phyloP scores from a whole-genome alignment of 2,329 filamentous ascomycete species.

The Fusarium sp. region DNA sequence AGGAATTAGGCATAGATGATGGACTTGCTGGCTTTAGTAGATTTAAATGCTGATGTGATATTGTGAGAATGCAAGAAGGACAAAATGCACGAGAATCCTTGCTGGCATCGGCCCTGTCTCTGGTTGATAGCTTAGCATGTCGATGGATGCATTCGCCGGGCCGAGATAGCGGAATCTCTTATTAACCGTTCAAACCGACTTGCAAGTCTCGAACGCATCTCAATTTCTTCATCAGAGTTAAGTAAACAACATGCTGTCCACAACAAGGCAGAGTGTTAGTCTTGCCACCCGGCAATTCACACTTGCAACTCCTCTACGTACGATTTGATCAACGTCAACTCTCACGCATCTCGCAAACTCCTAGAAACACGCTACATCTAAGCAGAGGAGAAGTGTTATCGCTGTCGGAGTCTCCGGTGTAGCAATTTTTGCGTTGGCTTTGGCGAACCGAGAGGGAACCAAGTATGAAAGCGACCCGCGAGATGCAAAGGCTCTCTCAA shows the following conservation, averaged over 20 bases:
- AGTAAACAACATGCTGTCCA: background rate
- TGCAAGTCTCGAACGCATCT: background rate
- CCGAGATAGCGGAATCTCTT: background rate
- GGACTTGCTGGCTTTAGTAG: background rate
- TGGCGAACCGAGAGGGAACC: background rate
- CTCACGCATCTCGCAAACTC: background rate
- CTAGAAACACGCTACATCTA: background rate
- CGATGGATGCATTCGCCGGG: background rate
- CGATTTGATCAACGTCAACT: background rate
- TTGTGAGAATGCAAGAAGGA: background rate
- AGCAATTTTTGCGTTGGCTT: background rate
- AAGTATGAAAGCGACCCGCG: background rate
- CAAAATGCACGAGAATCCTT: background rate
- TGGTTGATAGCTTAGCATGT: background rate
- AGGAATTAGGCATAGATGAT: background rate
- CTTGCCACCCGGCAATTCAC: background rate
- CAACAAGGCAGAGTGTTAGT: background rate
- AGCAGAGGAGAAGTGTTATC: background rate
- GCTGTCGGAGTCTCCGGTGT: background rate
- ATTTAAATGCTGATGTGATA: background rate
- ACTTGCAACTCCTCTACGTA: background rate
- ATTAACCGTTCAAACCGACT: background rate
- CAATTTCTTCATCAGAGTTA: too few relatives aligned
- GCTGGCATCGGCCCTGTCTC: background rate
- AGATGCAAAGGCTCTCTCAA: conserved; percentile 6